These are phyloP conservation scores for Fusarium sp. DNA, from an alignment of 2,329 filamentous ascomycete species.

Conservation along the genomic window DNA sequence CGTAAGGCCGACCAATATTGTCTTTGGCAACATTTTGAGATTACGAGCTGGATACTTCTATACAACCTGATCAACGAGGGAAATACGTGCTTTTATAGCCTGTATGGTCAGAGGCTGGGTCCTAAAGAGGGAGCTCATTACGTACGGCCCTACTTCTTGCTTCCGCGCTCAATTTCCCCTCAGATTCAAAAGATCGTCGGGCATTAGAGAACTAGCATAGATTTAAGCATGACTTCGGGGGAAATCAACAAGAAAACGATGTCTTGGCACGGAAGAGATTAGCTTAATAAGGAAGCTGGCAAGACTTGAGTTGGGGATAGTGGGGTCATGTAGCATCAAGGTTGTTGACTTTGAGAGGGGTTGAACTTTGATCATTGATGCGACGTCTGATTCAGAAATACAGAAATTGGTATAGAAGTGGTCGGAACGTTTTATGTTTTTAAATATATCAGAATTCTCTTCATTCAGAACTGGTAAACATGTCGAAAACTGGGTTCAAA, in stretches of 20 bases:
- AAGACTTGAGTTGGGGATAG: background rate
- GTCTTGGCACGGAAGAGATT: constrained; percentile 28
- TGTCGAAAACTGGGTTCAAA: background rate
- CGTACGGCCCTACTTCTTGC: constrained; percentile 21
- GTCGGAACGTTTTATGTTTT: accelerated
- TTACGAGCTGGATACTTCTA: too few species aligned
- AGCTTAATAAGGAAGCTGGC: constrained; percentile 29
- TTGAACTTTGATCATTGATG: background rate
- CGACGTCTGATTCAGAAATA: accelerated
- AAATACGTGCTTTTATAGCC: constrained; percentile 8
- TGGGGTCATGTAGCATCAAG: constrained; percentile 15
- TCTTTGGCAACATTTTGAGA: background rate
- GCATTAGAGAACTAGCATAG: background rate
- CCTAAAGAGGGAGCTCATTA: background rate
- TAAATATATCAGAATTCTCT: accelerated
- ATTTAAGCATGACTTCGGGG: constrained; percentile 15
- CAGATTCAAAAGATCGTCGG: background rate
- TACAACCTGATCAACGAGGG: too few species aligned
- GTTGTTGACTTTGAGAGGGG: constrained; percentile 12
- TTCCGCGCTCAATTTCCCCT: background rate
- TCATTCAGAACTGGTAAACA: accelerated
- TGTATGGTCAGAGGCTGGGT: too few species aligned
- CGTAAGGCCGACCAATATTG: background rate
- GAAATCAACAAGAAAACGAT: background rate
- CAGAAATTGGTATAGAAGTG: accelerated